A percentile compares a stretch with the other conserved stretches of the same genome.
Evolutionary conservation across 2,329 filamentous ascomycete species (phyloP).

Genomic region (Aureobasidium sp.): DNA sequence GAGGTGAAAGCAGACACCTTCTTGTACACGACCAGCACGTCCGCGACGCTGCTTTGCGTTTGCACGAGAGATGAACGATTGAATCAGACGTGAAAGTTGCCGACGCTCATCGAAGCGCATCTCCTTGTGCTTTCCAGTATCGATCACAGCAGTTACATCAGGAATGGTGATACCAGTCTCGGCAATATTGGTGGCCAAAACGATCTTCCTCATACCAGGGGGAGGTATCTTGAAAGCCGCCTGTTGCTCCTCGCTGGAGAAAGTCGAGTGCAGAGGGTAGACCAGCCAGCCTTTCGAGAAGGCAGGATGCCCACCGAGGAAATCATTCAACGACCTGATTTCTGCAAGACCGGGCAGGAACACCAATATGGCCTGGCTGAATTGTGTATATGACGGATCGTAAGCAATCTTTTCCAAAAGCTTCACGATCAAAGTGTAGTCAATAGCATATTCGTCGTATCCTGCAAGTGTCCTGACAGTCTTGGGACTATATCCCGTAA

Average conservation of each 20-base stretch:
- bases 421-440: constrained; percentile 77
- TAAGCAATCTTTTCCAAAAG: constrained; percentile 70
- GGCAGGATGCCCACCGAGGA: constrained; percentile 66
- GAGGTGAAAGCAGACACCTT: constrained; percentile 90
- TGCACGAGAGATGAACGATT: constrained; percentile 90
- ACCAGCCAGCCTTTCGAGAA: constrained; percentile 77
- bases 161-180: constrained; percentile 98
- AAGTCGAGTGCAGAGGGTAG: constrained; percentile 86
- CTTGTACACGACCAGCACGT: constrained; percentile 88
- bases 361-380: constrained; percentile 86
- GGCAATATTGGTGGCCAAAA: constrained; percentile 94
- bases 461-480: constrained; percentile 69
- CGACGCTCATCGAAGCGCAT: constrained; percentile 94
- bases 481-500: constrained; percentile 66
- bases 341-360: constrained; percentile 94
- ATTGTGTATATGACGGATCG: constrained; percentile 58
- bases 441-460: constrained; percentile 86
- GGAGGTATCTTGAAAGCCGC: constrained; percentile 83
- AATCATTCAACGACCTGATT: constrained; percentile 61
- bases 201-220: constrained; percentile 77
- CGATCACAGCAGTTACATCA: constrained; percentile 93
- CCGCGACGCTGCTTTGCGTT: constrained; percentile 94
- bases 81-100: constrained; percentile 82
- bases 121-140: constrained; percentile 93
- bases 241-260: constrained; percentile 94